phyloP scores from a whole-genome alignment of 352 stramenopile genomes.

The Phytophthora tentaculata region DNA sequence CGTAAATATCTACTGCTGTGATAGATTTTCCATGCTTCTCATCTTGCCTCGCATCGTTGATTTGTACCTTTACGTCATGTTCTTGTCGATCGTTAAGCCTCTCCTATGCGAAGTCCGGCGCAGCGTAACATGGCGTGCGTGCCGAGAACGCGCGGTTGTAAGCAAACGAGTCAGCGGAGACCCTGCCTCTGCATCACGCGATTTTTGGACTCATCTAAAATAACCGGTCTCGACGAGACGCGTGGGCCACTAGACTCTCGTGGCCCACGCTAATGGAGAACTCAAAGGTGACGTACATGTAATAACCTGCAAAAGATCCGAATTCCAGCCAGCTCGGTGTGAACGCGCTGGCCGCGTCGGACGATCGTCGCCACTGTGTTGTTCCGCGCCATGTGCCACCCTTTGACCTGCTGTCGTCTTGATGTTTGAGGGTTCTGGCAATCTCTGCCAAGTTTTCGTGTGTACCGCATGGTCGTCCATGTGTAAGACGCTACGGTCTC shows the following conservation, averaged over 20 bases:
- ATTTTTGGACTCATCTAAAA: constrained; percentile 1
- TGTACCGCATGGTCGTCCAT: constrained; percentile 32
- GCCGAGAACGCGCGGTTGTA: constrained; percentile 25
- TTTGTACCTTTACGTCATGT: constrained; percentile 9
- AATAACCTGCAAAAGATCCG: background rate
- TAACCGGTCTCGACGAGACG: too few species aligned
- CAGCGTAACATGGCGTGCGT: constrained; percentile 19
- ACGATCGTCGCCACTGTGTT: constrained; percentile 19
- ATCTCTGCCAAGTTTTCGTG: constrained; percentile 29
- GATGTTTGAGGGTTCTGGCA: constrained; percentile 23
- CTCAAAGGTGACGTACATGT: background rate
- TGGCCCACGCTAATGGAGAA: background rate
- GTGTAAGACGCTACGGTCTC: constrained; percentile 25
- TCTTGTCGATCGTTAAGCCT: background rate
- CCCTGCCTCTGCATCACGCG: constrained; percentile 3
- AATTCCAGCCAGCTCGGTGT: constrained; percentile 30
- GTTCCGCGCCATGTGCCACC: constrained; percentile 28
- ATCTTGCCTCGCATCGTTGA: constrained; percentile 19
- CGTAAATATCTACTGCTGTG: constrained; percentile 20
- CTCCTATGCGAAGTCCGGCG: constrained; percentile 12
- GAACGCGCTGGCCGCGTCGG: constrained; percentile 9
- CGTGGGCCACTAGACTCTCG: too few species aligned
- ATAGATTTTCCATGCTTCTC: constrained; percentile 24
- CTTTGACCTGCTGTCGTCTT: constrained; percentile 17
- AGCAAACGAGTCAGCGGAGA: constrained; percentile 20